Percentiles rank a stretch among this genome's conserved stretches.
Conservation (phyloP, 2,329 filamentous ascomycete species). For the Cladophialophora carrionii region DNA sequence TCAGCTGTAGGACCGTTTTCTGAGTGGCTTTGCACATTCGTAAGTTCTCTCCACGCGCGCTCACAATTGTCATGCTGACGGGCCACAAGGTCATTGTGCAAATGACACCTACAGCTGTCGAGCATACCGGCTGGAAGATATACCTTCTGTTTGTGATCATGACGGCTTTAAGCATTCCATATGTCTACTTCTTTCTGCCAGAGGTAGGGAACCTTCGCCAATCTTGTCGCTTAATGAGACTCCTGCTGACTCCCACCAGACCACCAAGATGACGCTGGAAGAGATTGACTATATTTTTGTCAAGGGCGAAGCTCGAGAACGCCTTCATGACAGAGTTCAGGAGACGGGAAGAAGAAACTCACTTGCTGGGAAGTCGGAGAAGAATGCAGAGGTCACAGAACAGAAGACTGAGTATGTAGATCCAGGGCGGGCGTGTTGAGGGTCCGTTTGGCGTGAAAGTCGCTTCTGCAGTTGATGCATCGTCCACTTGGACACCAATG, state of each 20-base stretch:
- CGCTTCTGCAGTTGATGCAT: background rate
- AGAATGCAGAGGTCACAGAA: background rate
- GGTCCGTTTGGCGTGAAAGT: background rate
- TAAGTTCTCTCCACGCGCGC: background rate
- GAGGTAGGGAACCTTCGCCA: constrained; percentile 37
- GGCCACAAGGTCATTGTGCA: constrained; percentile 40
- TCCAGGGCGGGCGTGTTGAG: background rate
- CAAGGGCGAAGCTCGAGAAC: constrained; percentile 21
- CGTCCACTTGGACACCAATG: no score
- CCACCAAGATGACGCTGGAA: constrained; percentile 40
- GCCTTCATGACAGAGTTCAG: constrained; percentile 8
- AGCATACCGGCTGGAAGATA: constrained; percentile 43
- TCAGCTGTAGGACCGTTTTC: constrained; percentile 41
- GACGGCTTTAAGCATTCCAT: constrained; percentile 16
- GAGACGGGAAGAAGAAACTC: constrained; percentile 10
- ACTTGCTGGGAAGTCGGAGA: background rate
- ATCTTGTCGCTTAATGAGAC: constrained; percentile 5
- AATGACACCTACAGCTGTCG: constrained; percentile 43
- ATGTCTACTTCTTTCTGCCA: constrained; percentile 21
- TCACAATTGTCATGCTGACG: background rate
- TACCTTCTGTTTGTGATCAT: constrained; percentile 42
- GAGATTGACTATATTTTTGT: constrained; percentile 38
- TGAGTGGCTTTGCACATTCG: constrained; percentile 45
- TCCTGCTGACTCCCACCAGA: constrained; percentile 39
- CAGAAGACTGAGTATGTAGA: constrained; percentile 1